A percentile compares a stretch with the other conserved stretches of the same genome.
These are phyloP conservation scores for Carex littledalei DNA, from an alignment of 176 grass and related monocot species.

Conservation along the genomic window DNA sequence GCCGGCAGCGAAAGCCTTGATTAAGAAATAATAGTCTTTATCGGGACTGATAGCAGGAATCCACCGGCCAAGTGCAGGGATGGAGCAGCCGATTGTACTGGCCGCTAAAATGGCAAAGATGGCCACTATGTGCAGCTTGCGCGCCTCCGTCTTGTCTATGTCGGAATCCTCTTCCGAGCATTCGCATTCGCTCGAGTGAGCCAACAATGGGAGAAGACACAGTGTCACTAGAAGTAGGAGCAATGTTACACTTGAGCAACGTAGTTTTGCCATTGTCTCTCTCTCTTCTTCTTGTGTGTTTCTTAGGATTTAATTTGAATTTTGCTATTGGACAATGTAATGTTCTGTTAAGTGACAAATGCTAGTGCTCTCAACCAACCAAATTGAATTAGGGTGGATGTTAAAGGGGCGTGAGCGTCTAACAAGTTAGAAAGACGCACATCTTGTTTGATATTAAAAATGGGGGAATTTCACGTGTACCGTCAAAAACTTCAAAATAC, in stretches of 20 bases:
- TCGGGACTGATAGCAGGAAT: background rate
- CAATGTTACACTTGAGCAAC: background rate
- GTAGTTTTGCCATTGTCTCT: background rate
- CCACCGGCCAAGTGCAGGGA: conserved; percentile 2
- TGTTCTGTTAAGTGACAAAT: no score
- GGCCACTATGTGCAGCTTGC: background rate
- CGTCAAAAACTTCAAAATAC: no score
- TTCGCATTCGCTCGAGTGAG: background rate
- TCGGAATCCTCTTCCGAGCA: background rate
- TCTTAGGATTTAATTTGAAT: no score
- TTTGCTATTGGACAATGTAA: no score
- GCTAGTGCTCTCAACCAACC: background rate
- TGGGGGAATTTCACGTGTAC: no score
- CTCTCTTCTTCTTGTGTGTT: background rate
- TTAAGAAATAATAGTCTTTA: conserved; percentile 9
- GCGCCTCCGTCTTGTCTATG: background rate
- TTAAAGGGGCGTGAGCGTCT: no score
- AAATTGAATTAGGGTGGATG: background rate
- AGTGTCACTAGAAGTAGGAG: conserved; percentile 1
- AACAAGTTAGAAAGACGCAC: no score
- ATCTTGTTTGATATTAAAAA: no score
- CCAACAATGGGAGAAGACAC: background rate
- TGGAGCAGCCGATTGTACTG: background rate
- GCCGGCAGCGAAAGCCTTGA: conserved; percentile 17
- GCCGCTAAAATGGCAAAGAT: background rate